Percentiles rank a stretch among this genome's conserved stretches.
These are phyloP conservation scores for Rhizoctonia solani DNA, from an alignment of 1,284 basidiomycete species.

Conservation along the genomic window DNA sequence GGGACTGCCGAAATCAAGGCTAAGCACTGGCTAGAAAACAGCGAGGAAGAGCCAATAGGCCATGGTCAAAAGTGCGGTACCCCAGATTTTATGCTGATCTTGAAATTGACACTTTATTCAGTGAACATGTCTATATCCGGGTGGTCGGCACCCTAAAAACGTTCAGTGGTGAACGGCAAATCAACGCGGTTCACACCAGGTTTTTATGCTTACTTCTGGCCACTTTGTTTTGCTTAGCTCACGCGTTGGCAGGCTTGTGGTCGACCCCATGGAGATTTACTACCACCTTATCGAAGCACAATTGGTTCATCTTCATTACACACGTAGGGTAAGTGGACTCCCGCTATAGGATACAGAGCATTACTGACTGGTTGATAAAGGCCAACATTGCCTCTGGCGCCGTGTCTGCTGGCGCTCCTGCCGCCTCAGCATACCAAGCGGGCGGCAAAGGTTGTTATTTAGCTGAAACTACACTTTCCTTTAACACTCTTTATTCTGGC, in stretches of 20 bases:
- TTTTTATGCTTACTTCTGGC: not conserved
- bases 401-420: not conserved
- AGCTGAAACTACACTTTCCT: conserved; percentile 33
- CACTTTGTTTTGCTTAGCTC: not conserved
- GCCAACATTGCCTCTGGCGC: not conserved
- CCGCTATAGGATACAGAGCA: conserved; percentile 34
- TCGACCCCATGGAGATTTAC: conserved; percentile 78
- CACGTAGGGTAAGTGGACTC: conserved; percentile 46
- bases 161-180: conserved; percentile 81
- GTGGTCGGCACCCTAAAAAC: conserved; percentile 88
- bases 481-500: conserved; percentile 34
- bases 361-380: conserved; percentile 3
- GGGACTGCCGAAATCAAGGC: conserved; percentile 89
- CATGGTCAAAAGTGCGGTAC: conserved; percentile 51
- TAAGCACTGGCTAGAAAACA: conserved; percentile 79
- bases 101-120: conserved; percentile 44
- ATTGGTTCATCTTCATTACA: conserved; percentile 52
- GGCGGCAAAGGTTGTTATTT: conserved; percentile 31
- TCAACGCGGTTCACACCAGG: conserved; percentile 72
- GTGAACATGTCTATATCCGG: conserved; percentile 80
- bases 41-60: conserved; percentile 55
- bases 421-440: conserved; percentile 21
- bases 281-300: conserved; percentile 74
- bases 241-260: conserved; percentile 53
- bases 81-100: conserved; percentile 21